A percentile compares a stretch with the other conserved stretches of the same genome.
Conservation (phyloP, 2,329 filamentous ascomycete species). For the Myriosclerotinia scirpicola region DNA sequence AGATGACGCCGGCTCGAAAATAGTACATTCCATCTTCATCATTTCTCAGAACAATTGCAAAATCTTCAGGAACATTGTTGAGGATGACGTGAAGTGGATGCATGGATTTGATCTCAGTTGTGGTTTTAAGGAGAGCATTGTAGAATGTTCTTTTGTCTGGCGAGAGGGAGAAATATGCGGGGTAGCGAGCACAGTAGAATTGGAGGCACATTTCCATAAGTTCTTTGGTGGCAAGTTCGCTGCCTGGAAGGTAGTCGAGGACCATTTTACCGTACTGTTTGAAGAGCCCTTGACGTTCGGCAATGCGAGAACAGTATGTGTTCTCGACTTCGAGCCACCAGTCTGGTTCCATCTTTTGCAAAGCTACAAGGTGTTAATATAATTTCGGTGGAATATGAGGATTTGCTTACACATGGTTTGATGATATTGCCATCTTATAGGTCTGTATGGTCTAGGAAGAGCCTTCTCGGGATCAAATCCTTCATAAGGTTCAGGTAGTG, state of each 20-base stretch:
- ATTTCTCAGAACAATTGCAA: constrained; percentile 72
- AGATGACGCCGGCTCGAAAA: constrained; percentile 74
- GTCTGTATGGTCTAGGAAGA: constrained; percentile 71
- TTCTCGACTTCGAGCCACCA: constrained; percentile 89
- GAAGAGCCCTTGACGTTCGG: constrained; percentile 66
- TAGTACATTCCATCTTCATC: constrained; percentile 69
- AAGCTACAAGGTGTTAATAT: constrained; percentile 50
- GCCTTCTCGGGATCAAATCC: constrained; percentile 70
- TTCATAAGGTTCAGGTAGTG: constrained; percentile 61
- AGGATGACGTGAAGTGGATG: constrained; percentile 70
- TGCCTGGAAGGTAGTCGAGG: constrained; percentile 68
- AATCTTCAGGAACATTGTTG: constrained; percentile 81
- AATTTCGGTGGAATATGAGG: neutral
- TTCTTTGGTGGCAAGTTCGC: constrained; percentile 78
- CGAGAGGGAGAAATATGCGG: constrained; percentile 67
- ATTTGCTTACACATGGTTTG: constrained; percentile 80
- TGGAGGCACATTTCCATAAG: constrained; percentile 84
- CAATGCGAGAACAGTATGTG: constrained; percentile 66
- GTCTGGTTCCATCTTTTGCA: constrained; percentile 75
- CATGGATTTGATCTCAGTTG: constrained; percentile 59
- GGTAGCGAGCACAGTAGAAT: constrained; percentile 76
- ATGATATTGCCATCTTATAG: constrained; percentile 81
- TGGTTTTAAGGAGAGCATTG: constrained; percentile 66
- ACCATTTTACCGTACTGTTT: constrained; percentile 62
- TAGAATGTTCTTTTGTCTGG: constrained; percentile 56